A percentile compares a stretch with the other conserved stretches of the same genome.
phyloP scores from a whole-genome alignment of 371 early-diverging fungal genomes.

The Rhizopus delemar region DNA sequence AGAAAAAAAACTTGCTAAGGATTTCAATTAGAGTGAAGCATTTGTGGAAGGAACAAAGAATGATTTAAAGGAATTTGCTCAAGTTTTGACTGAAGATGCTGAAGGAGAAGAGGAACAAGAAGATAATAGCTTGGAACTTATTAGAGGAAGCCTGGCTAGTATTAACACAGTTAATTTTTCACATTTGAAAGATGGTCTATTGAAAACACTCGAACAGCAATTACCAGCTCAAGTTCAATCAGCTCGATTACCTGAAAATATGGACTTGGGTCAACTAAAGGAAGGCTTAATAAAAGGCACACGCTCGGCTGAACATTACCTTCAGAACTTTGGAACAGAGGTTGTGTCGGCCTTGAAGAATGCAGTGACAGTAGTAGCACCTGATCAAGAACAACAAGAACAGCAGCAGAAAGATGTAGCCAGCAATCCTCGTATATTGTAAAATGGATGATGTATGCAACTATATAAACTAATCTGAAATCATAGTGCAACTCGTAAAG shows the following conservation, averaged over 20 bases:
- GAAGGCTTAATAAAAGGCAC: constrained; percentile 49
- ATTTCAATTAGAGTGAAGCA: constrained; percentile 36
- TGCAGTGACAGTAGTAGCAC: constrained; percentile 41
- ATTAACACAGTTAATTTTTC: constrained; percentile 35
- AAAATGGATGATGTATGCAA: background rate
- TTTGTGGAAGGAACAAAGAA: constrained; percentile 50
- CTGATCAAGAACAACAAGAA: constrained; percentile 18
- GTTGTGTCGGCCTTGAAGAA: constrained; percentile 40
- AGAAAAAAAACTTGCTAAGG: too few relatives aligned
- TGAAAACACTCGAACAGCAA: constrained; percentile 26
- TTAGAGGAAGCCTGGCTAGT: constrained; percentile 33
- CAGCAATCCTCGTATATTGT: constrained; percentile 33
- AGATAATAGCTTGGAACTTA: constrained; percentile 19
- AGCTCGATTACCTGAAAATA: constrained; percentile 46
- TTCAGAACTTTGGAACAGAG: constrained; percentile 50
- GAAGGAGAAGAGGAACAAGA: constrained; percentile 20
- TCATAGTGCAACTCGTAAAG: constrained; percentile 48
- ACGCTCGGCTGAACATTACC: constrained; percentile 51
- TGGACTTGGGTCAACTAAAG: constrained; percentile 38
- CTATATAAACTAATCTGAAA: background rate
- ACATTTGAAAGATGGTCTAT: constrained; percentile 26
- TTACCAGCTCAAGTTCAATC: constrained; percentile 29
- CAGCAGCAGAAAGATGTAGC: constrained; percentile 20
- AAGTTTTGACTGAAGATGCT: constrained; percentile 44
- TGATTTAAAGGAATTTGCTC: constrained; percentile 51